These are phyloP conservation scores for Collariella sp. DNA, from an alignment of 495 filamentous ascomycete species.

Conservation along the genomic window DNA sequence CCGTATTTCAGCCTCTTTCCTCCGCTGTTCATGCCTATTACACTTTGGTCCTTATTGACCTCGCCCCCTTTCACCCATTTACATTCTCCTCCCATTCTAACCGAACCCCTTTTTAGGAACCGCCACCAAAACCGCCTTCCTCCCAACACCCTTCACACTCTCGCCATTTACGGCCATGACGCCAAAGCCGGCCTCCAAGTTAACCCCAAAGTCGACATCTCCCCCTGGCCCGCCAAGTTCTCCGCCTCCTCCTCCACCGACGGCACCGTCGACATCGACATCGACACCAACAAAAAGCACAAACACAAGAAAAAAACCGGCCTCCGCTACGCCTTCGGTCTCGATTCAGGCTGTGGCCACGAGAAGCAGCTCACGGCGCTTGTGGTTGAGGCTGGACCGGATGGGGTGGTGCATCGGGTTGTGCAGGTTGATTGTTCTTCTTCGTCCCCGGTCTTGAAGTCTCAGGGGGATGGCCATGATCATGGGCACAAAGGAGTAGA, in stretches of 20 bases:
- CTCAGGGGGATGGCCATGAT: too few species aligned
- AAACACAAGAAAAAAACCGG: constrained; percentile 13
- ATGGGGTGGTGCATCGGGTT: constrained; percentile 15
- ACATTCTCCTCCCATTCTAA: too few species aligned
- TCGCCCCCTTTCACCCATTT: background rate
- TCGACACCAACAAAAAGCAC: background rate
- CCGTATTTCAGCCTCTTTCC: too few species aligned
- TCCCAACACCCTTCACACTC: background rate
- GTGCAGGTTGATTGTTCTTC: constrained; percentile 25
- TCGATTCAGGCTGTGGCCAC: constrained; percentile 74
- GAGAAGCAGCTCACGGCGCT: constrained; percentile 70
- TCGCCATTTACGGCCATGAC: constrained; percentile 76
- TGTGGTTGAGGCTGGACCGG: constrained; percentile 48
- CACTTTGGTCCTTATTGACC: too few species aligned
- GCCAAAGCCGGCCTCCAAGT: constrained; percentile 56
- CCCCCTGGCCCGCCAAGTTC: constrained; percentile 21
- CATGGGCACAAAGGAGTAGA: background rate
- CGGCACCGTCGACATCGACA: background rate
- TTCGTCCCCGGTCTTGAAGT: background rate
- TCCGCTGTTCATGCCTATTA: too few species aligned
- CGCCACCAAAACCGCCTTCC: constrained; percentile 24
- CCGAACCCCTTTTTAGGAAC: too few species aligned
- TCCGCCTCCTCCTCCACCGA: background rate
- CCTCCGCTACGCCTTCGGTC: constrained; percentile 61
- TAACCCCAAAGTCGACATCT: constrained; percentile 17